Percentiles rank a stretch among this genome's conserved stretches.
Evolutionary conservation across 2,329 filamentous ascomycete genomes (phyloP).

Genomic region (Monosporascus sp.): DNA sequence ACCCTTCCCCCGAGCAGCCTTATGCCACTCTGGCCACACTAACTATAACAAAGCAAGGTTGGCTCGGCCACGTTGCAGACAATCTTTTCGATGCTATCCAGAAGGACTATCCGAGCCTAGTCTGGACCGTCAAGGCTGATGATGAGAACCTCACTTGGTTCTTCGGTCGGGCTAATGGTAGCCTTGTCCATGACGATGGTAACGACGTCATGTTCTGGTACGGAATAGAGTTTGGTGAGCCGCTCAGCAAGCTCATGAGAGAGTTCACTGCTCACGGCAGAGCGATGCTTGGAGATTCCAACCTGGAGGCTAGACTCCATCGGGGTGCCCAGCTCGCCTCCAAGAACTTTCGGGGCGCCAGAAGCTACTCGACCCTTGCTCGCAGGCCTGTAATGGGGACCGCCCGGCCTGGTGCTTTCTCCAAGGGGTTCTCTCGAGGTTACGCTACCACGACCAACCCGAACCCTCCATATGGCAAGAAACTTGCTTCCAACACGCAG

Average conservation of each 20-base stretch:
- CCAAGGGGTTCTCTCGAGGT: constrained; percentile 32
- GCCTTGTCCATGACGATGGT: constrained; percentile 61
- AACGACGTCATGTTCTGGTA: constrained; percentile 97
- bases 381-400: constrained; percentile 30
- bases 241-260: constrained; percentile 76
- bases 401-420: constrained; percentile 16
- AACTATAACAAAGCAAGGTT: constrained; percentile 88
- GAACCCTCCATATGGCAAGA: constrained; percentile 83
- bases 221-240: constrained; percentile 73
- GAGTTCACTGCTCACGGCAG: constrained; percentile 80
- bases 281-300: constrained; percentile 83
- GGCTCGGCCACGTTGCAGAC: constrained; percentile 90
- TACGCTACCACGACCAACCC: constrained; percentile 70
- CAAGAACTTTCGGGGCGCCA: constrained; percentile 34
- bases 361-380: constrained; percentile 61
- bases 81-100: constrained; percentile 92
- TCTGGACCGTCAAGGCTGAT: constrained; percentile 94
- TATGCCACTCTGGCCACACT: constrained; percentile 84
- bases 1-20: constrained; percentile 58
- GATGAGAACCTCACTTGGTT: constrained; percentile 98
- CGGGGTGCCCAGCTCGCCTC: constrained; percentile 68
- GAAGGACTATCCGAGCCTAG: constrained; percentile 85
- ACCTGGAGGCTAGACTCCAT: constrained; percentile 79
- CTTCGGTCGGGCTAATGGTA: constrained; percentile 94
- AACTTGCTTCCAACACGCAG: constrained; percentile 76